These are phyloP conservation scores for Amphibolis antarctica DNA, from an alignment of 106 monocot species.

Conservation along the genomic window DNA sequence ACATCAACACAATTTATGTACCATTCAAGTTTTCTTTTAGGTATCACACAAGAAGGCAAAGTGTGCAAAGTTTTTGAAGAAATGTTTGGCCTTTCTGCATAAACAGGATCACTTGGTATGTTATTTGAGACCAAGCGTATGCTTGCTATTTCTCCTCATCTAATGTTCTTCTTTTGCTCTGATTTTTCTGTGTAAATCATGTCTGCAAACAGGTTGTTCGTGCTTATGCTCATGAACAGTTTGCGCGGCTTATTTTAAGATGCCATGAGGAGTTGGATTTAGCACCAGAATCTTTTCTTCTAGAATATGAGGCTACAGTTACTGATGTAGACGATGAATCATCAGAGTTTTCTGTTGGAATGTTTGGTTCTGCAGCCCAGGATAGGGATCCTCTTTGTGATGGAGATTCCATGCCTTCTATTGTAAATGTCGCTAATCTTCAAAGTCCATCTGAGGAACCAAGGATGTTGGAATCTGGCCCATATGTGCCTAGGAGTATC, in stretches of 20 bases:
- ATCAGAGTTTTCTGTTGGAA: slow-evolving; percentile 50
- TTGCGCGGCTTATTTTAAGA: slow-evolving; percentile 87
- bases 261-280: slow-evolving; percentile 84
- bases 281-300: slow-evolving; percentile 55
- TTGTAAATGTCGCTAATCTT: slow-evolving; percentile 8
- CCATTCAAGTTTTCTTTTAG: slow-evolving; percentile 20
- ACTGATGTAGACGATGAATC: slow-evolving; percentile 72
- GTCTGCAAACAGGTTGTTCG: slow-evolving; percentile 50
- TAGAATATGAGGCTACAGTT: slow-evolving; percentile 66
- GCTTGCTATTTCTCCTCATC: neutral
- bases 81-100: slow-evolving; percentile 75
- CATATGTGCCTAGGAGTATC: neutral
- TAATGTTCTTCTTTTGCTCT: neutral
- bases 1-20: neutral
- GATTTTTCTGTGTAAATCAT: neutral
- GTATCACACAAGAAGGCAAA: slow-evolving; percentile 49
- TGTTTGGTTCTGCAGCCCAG: slow-evolving; percentile 30
- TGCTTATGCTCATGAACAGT: slow-evolving; percentile 97
- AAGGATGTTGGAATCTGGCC: slow-evolving; percentile 11
- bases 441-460: slow-evolving; percentile 16
- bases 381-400: slow-evolving; percentile 11
- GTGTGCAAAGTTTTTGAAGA: slow-evolving; percentile 78
- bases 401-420: slow-evolving; percentile 12
- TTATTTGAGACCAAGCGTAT: neutral
- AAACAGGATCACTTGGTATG: slow-evolving; percentile 87